phyloP scores from a whole-genome alignment of 139 green algal species.

The Chlorella sp. region DNA sequence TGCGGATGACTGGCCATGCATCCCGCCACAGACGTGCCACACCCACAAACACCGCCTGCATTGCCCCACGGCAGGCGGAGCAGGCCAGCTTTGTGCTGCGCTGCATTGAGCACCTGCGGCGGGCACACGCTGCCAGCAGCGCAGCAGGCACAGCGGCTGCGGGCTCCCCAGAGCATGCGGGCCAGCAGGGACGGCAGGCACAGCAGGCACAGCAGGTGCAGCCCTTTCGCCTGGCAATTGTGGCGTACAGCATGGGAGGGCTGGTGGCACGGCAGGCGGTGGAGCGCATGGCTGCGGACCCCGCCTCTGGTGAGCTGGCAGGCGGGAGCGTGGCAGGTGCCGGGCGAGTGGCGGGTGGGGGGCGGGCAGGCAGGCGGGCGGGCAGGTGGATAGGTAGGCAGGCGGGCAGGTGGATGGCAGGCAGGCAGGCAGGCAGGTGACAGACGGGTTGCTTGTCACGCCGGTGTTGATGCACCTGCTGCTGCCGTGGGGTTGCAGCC shows the following conservation, averaged over 20 bases:
- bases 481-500: not conserved
- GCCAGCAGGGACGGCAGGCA: not conserved
- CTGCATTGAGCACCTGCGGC: conserved; percentile 23
- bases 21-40: not conserved
- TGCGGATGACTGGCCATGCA: not conserved
- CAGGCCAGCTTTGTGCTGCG: conserved; percentile 11
- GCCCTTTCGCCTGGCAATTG: conserved; percentile 29
- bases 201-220: not conserved
- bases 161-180: not conserved
- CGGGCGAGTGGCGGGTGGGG: too few relatives aligned
- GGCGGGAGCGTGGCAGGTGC: too few relatives aligned
- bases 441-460: not conserved
- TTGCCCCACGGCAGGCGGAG: not conserved
- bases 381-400: too few relatives aligned
- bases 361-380: too few relatives aligned
- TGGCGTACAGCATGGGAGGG: conserved; percentile 43
- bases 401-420: too few relatives aligned
- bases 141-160: not conserved
- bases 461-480: not conserved
- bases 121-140: not conserved
- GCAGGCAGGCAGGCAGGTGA: too few relatives aligned
- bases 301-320: conserved; percentile 5
- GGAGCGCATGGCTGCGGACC: not conserved
- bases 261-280: conserved; percentile 5
- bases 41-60: not conserved